Base-by-base conservation (phyloP, 164 flowering plant genomes). In the Tetracentron sinense region DNA sequence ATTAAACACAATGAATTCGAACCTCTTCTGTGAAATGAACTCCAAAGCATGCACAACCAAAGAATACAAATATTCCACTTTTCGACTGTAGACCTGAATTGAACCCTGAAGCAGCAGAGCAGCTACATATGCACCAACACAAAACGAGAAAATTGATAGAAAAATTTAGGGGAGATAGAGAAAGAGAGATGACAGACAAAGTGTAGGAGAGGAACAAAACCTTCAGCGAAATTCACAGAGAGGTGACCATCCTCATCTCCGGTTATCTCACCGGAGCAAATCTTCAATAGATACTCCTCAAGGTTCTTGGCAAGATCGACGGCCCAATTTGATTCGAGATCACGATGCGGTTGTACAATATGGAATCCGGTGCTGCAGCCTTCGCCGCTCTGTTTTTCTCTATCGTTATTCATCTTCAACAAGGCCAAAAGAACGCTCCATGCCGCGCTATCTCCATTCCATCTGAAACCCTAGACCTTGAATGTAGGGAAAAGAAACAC, bases 21-120 rank as follows among this genome's bases (percentile, higher is more conserved):
- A 94, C 97, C 96, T 85, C 53, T 82, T 85, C 66, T 88, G 87
- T 11, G 96, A 86, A 66, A 95, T 72, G 76, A 88, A 95, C 67
- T 92, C 90, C 82, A 92, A 79, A 71, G 97, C 86, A 71, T 86
- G 92, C 66, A 95, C 67, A 59, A 95, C 97, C 79, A 91, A 71
- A 25, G 82, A 72, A 65, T 95, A 87, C 29, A 95, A 73, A 75
- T 89, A 92, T 60, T 95, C 99, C 12, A 95, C 99, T 70, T 95
- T 95, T 71, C 90, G 68, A 69, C 97, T 92, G 50, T 92, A 92
- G 64, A 95, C 96, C 72, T 95, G 97, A 63, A 86, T 77, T 16
- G 99, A 95, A 23, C 97, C 97, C 73, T 95, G 99, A 67, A 95
- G 86, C 72, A 95, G 65, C 73, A 95, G 70, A 58, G 97, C 99